Conservation (phyloP, 2,329 filamentous ascomycete species). For the Cladosporium oxysporum region DNA sequence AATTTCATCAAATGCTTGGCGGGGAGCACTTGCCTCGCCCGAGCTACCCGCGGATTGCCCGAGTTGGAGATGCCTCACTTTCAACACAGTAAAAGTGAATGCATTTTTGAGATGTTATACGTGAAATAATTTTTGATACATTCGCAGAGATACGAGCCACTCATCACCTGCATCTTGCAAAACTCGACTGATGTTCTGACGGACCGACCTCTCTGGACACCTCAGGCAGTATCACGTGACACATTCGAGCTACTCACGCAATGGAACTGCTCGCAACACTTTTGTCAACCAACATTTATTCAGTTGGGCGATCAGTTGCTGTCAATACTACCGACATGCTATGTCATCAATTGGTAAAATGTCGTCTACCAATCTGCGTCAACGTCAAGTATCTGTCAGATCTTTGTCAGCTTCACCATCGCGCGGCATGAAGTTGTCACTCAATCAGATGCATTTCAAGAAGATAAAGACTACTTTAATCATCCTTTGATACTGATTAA, state of each 20-base stretch:
- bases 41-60: neutral
- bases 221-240: neutral
- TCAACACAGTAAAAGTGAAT: neutral
- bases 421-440: neutral
- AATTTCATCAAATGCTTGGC: constrained; percentile 10
- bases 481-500: neutral
- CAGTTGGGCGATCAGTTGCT: neutral
- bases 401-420: constrained; percentile 8
- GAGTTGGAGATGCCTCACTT: neutral
- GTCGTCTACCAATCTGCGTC: neutral
- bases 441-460: neutral
- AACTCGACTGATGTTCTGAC: neutral
- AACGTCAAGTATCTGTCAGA: constrained; percentile 3
- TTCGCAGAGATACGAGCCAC: neutral
- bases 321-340: neutral
- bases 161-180: neutral
- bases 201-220: neutral
- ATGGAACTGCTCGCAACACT: neutral
- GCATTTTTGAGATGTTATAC: neutral
- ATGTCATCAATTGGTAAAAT: neutral
- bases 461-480: neutral
- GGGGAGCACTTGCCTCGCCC: neutral
- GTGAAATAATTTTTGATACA: neutral
- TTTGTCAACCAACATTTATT: neutral
- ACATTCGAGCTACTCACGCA: neutral